phyloP scores from a whole-genome alignment of 805 yeast species.

The Wickerhamiella kazuoi region DNA sequence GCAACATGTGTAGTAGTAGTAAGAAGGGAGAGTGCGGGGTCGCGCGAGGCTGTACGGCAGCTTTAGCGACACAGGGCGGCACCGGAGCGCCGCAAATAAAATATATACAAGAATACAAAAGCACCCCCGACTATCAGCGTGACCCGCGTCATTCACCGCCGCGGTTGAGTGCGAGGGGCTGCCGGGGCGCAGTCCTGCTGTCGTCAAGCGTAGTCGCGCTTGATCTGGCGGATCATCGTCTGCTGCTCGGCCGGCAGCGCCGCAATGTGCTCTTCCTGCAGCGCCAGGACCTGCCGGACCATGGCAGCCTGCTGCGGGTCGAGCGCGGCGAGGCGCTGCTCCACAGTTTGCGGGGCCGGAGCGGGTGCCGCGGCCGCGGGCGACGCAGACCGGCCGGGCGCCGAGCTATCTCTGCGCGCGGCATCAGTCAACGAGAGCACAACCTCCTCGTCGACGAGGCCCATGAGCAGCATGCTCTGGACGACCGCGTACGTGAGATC shows the following conservation, averaged over 20 bases:
- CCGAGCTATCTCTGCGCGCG: constrained; percentile 11
- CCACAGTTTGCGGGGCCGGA: constrained; percentile 5
- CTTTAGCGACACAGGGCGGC: too few relatives aligned
- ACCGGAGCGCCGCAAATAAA: too few relatives aligned
- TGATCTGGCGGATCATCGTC: constrained; percentile 11
- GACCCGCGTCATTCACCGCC: too few relatives aligned
- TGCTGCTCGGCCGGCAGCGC: constrained; percentile 33
- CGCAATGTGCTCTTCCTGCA: constrained; percentile 32
- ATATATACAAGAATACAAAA: too few relatives aligned
- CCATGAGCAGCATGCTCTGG: constrained; percentile 38
- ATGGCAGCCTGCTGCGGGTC: constrained; percentile 29
- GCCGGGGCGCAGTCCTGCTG: too few relatives aligned
- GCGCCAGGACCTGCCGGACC: constrained; percentile 31
- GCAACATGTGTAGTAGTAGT: background rate
- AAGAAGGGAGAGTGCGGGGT: too few relatives aligned
- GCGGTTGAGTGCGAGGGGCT: too few relatives aligned
- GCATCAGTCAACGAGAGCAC: too few relatives aligned
- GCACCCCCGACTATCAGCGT: too few relatives aligned
- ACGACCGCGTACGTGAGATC: constrained; percentile 64
- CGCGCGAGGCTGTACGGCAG: too few relatives aligned
- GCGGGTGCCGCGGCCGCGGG: constrained; percentile 1
- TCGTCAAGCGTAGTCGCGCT: constrained; percentile 8
- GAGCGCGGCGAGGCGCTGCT: constrained; percentile 8
- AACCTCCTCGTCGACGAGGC: constrained; percentile 18
- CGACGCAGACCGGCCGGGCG: background rate